These are phyloP conservation scores for Thymus quinquecostatus DNA, from an alignment of 257 asterid genomes.

Conservation along the genomic window DNA sequence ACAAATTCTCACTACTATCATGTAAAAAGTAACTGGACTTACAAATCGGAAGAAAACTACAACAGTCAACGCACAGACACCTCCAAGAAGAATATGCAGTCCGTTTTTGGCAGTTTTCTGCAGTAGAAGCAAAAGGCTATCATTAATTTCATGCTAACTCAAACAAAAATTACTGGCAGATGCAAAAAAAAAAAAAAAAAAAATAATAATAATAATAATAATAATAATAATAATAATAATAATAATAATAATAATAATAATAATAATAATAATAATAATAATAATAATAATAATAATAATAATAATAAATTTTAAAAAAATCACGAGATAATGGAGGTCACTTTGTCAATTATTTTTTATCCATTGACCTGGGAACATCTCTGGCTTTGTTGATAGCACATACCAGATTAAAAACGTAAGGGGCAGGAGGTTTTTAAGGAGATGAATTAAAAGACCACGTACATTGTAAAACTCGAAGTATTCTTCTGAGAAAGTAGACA, in stretches of 20 bases:
- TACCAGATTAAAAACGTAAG: too few species aligned
- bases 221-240: too few species aligned
- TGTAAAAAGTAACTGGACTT: slow-evolving; percentile 46
- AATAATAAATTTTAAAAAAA: too few species aligned
- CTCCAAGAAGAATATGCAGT: slow-evolving; percentile 92
- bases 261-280: too few species aligned
- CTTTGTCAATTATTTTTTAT: neutral
- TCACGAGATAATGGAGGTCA: slow-evolving; percentile 11
- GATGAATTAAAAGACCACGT: neutral
- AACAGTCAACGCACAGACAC: slow-evolving; percentile 86
- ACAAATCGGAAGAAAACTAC: slow-evolving; percentile 92
- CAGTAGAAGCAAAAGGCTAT: slow-evolving; percentile 33
- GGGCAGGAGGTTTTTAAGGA: neutral
- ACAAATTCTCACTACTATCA: slow-evolving; percentile 24
- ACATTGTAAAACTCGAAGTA: slow-evolving; percentile 5
- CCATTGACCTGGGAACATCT: neutral
- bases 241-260: too few species aligned
- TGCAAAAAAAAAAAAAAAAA: neutral
- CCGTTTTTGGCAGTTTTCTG: slow-evolving; percentile 90
- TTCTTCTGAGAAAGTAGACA: neutral
- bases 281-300: too few species aligned
- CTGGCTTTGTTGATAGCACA: neutral
- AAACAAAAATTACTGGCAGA: slow-evolving; percentile 9
- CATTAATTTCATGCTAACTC: neutral
- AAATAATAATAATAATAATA: too few species aligned